Evolutionary conservation across 148 eudicot genomes (phyloP).

Genomic region (Silene uniflora): DNA sequence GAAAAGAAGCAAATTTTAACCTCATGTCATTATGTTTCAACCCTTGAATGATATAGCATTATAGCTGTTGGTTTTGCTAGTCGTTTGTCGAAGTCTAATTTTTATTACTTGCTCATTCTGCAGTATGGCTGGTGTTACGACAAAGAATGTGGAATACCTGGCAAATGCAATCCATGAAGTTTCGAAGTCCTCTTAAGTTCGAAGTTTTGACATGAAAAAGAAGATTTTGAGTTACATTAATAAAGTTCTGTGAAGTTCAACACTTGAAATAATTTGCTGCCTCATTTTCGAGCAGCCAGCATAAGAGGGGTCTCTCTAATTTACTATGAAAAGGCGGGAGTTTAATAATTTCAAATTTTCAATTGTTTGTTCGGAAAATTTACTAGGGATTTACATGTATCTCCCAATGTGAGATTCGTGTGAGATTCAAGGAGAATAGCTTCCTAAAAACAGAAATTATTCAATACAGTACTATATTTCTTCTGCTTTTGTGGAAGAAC

Average conservation of each 20-base stretch:
- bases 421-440: no score
- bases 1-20: no score
- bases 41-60: no score
- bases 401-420: no score
- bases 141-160: slow-evolving; percentile 84
- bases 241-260: neutral
- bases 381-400: neutral
- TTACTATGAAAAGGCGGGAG: neutral
- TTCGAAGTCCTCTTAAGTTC: slow-evolving; percentile 52
- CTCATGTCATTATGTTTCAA: no score
- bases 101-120: neutral
- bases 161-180: slow-evolving; percentile 94
- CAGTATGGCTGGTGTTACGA: slow-evolving; percentile 97
- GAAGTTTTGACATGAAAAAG: neutral
- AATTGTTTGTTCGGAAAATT: neutral
- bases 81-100: no score
- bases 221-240: neutral
- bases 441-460: no score
- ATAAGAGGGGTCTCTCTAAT: neutral
- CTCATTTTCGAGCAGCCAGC: neutral
- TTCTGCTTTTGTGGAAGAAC: no score
- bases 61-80: no score
- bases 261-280: slow-evolving; percentile 5
- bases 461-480: no score
- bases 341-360: neutral